Conservation (phyloP, 495 filamentous ascomycete species). For the Glonium stellatum region DNA sequence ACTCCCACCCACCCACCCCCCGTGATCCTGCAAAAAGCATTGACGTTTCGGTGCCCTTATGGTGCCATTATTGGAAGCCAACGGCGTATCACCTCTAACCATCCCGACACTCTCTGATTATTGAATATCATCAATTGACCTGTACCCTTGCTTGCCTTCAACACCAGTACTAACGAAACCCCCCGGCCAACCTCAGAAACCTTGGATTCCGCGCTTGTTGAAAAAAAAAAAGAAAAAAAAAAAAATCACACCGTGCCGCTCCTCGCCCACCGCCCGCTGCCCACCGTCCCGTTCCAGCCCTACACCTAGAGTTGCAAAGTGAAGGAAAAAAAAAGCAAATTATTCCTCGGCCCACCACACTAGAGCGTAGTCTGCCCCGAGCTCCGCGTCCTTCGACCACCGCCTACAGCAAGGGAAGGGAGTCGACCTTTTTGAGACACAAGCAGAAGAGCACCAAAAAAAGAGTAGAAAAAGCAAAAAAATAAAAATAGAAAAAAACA, state of each 20-base stretch:
- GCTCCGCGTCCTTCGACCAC: no score
- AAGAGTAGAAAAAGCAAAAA: no score
- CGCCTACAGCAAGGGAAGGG: no score
- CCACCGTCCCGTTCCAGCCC: neutral
- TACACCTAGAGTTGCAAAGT: neutral
- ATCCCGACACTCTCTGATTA: neutral
- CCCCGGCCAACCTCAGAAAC: neutral
- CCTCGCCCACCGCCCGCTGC: neutral
- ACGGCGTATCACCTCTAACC: neutral
- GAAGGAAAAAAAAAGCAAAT: neutral
- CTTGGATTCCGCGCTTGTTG: neutral
- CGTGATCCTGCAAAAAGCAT: neutral
- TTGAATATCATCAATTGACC: neutral
- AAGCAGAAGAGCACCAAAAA: no score
- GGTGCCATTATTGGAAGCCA: no score
- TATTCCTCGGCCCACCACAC: no score
- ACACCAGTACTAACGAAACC: neutral
- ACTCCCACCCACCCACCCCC: neutral
- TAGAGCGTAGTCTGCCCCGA: neutral
- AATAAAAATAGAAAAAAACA: no score
- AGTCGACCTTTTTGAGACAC: no score
- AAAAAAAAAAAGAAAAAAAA: no score
- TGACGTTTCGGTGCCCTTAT: neutral
- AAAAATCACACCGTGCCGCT: neutral
- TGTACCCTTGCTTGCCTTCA: neutral